These are phyloP conservation scores for Trichoderma lentiforme DNA, from an alignment of 2,329 filamentous ascomycete genomes.

Conservation along the genomic window DNA sequence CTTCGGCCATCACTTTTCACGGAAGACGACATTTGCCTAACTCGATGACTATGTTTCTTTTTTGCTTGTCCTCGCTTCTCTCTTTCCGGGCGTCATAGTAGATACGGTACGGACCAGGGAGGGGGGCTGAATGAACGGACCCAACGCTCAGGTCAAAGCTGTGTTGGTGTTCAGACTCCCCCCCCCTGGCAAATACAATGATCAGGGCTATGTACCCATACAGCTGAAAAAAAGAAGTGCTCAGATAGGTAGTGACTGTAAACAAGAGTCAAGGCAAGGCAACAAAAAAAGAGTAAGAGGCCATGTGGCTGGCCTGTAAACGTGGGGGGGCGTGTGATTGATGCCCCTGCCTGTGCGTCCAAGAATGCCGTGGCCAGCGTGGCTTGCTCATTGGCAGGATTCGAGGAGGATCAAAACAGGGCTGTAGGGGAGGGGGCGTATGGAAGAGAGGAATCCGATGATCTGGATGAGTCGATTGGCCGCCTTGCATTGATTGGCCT, in stretches of 20 bases:
- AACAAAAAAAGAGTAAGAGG: background rate
- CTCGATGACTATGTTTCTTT: background rate
- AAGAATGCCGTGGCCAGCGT: background rate
- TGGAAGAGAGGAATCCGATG: background rate
- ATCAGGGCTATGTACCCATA: background rate
- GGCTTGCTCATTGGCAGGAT: background rate
- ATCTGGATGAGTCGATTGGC: conserved; percentile 12
- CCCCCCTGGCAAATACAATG: background rate
- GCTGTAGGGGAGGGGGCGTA: background rate
- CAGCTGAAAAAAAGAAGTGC: background rate
- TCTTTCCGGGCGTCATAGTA: background rate
- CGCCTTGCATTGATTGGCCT: background rate
- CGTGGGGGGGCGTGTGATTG: background rate
- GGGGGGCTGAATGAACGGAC: background rate
- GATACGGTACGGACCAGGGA: background rate
- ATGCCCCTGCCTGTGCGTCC: background rate
- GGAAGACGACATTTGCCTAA: conserved; percentile 8
- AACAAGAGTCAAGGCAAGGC: background rate
- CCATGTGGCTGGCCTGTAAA: background rate
- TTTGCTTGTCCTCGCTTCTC: too few species aligned
- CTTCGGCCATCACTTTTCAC: conserved; percentile 13
- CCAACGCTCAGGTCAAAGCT: background rate
- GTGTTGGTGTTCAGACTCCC: background rate
- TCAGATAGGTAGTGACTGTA: background rate
- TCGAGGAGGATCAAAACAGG: background rate